Percentiles rank a stretch among this genome's conserved stretches.
Evolutionary conservation across 2,329 filamentous ascomycete species (phyloP).

Genomic region (Monilinia laxa): DNA sequence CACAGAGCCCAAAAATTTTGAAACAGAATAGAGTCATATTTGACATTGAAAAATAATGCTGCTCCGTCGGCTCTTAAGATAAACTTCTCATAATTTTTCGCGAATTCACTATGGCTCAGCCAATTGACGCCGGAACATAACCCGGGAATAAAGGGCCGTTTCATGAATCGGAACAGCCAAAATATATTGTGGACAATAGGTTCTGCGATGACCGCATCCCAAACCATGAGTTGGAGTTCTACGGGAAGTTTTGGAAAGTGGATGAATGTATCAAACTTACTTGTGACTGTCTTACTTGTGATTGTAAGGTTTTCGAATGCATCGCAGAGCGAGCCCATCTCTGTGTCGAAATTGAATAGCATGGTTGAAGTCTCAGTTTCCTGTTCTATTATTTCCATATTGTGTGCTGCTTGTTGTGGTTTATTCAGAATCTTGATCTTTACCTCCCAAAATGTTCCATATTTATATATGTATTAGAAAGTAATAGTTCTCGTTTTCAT

Average conservation of each 20-base stretch:
- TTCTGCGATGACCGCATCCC: background rate
- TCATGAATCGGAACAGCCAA: no score
- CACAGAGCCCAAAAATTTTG: background rate
- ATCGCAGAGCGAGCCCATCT: background rate
- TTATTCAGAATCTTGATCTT: background rate
- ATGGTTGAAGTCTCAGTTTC: background rate
- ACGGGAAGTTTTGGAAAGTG: background rate
- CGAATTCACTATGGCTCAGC: background rate
- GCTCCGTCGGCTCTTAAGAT: background rate
- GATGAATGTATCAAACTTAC: background rate
- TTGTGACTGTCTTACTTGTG: background rate
- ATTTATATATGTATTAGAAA: background rate
- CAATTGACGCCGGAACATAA: background rate
- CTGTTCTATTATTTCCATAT: background rate
- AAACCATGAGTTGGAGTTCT: conserved; percentile 3
- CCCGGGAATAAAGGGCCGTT: background rate
- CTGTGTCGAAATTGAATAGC: background rate
- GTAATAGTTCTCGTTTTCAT: background rate
- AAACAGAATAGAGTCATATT: background rate
- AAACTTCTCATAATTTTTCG: background rate
- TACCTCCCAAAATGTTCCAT: no score
- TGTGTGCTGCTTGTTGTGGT: background rate
- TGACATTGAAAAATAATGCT: background rate
- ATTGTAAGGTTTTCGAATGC: background rate
- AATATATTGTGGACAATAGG: background rate